Base-by-base conservation (phyloP, 208 protist species). In the Leishmania arabica region DNA sequence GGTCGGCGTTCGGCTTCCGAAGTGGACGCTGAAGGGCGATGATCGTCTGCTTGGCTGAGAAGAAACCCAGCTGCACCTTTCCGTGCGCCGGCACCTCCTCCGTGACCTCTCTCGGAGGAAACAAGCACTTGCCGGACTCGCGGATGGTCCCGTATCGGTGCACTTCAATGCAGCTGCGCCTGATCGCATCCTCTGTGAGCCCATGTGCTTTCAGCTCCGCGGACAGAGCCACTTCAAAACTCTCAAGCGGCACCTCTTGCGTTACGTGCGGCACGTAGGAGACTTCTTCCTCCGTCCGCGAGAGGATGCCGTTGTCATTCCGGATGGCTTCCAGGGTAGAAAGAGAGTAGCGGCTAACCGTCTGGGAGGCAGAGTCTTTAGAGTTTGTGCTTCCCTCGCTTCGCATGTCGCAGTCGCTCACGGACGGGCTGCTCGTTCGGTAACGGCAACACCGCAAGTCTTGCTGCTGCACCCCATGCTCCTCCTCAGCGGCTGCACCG, bases 51-150 rank as follows among this genome's bases (percentile, higher is more conserved):
- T 95, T 93, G n/a, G 93, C 88, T 1, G 84, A 85, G 81, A 98
- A 96, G 80, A 98, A 96, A 60, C 91, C 91, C 31, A 98, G 87
- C 77, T 97, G 95, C 42, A 98, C 85, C 77, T 85, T 91, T 31
- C 76, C 88, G 60, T 95, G 86, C 24, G 90, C 80, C 45, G 91
- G 86, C 42, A 93, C 81, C 62, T 70, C 69, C 13, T 69, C 75
- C 6, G 68, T 37, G 47, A 88, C 73, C 83, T 96, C 90, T 24
- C 80, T 83, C 0, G 89, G 87, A 42, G 95, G 93, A 65, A 86
- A 89, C 31, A 98, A 84, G 77, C 95, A 98, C 70, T 92, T 88
- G 42, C 95, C 95, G 5, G 88, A 86, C 84, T 98, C 95, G 17
- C 93, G 87, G 49, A 94, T 90, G 13, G 91, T 96, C 60, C 86